Evolutionary conservation across 176 grass and related monocot genomes (phyloP), one percentile per base, ranked within the genome.

Genomic region (Bolboschoenus planiculmis): DNA sequence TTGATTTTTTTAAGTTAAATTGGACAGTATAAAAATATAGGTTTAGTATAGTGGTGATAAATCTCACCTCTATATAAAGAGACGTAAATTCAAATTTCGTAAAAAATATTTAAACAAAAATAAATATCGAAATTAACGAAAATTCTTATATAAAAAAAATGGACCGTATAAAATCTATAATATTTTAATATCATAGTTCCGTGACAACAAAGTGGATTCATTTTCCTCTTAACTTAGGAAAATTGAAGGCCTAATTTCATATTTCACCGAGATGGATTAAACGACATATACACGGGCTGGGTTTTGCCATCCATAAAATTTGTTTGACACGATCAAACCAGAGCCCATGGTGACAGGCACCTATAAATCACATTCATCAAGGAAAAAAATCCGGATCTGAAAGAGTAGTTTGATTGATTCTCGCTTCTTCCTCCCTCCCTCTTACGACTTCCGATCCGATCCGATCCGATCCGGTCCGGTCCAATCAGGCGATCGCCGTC

Each of bases 371-470:
- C 10, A 24, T 16, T 77, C 72, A 8, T 30, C 15, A 33, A 53
- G 72, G 9, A 50, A 50, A 68, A 70, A 77, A 48, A 76, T 77
- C 72, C 14, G 72, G 72, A 77, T 77, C 72, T 77, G 72, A 77
- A 51, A 27, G 31, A 15, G 40, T 20, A 43, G 40, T 77, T 50
- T 51, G 72, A 77, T 77, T 50, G 72, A 51, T 77, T 77, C 46
- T 77, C 72, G 30, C 56, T 60, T 77, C 50, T 65, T 53, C 68
- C 37, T 53, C 74, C 54, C 51, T 85, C 56, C 13, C 9, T 57
- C 83, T 26, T 78, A 82, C 58, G 80, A 82, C 80, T 82, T 82
- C 1, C 39, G 58, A 82, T 82, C 58, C 80, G 80, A 82, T 53
- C 72, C 72, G 4, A n/a, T n/a, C n/a, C n/a, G n/a, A n/a, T 82